Percentiles rank a stretch among this genome's conserved stretches.
Evolutionary conservation across 305 asterid genomes (phyloP).

Genomic region (Rubia peregrina): DNA sequence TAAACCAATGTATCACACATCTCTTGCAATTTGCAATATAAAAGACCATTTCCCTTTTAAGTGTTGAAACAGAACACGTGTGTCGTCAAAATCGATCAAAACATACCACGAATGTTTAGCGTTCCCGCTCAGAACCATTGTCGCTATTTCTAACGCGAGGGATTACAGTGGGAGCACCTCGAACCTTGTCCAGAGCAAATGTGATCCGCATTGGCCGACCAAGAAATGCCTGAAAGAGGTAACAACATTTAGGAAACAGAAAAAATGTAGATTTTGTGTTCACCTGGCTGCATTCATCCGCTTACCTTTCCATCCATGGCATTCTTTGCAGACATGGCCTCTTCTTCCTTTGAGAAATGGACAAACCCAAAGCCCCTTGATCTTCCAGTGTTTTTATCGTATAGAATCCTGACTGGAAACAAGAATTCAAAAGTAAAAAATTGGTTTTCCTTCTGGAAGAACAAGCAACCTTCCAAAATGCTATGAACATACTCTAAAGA

Average conservation of each 20-base stretch:
- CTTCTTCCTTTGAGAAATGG: constrained; percentile 34
- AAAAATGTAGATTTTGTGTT: not conserved
- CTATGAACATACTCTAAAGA: not conserved
- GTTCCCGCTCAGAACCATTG: not conserved
- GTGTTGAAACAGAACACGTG: not conserved
- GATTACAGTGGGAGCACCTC: constrained; percentile 40
- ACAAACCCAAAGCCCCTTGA: constrained; percentile 50
- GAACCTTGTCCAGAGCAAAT: constrained; percentile 42
- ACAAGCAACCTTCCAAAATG: not conserved
- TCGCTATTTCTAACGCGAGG: constrained; percentile 28
- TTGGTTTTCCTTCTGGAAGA: not conserved
- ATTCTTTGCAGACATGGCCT: constrained; percentile 36
- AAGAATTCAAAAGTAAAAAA: not conserved
- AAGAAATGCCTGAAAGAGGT: constrained; percentile 31
- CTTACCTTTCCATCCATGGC: constrained; percentile 48
- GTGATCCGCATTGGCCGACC: constrained; percentile 43
- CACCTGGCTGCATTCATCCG: not conserved
- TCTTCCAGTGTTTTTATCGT: constrained; percentile 38
- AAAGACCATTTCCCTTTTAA: not conserved
- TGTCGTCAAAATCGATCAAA: not conserved
- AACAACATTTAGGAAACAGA: not conserved
- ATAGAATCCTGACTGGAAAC: constrained; percentile 19
- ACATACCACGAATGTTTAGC: not conserved
- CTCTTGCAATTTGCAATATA: not conserved
- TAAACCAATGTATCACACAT: not conserved